A percentile compares a stretch with the other conserved stretches of the same genome.
Conservation (phyloP, 129 eudicot genomes). For the Calendula officinalis region DNA sequence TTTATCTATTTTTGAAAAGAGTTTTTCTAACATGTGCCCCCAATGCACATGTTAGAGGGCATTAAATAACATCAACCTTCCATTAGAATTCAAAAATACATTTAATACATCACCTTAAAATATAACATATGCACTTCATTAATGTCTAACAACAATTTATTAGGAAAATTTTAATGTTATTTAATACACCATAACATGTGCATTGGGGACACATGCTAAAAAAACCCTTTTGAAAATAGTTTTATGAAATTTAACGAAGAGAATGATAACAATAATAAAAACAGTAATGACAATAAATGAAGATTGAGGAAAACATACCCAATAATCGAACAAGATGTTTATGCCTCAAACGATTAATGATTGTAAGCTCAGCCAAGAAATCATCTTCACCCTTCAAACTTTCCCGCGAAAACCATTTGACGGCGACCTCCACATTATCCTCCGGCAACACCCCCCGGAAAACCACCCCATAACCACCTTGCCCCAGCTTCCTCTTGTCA, state of each 20-base stretch:
- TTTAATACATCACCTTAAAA: too few species aligned
- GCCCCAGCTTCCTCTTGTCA: conserved; percentile 70
- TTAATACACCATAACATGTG: too few species aligned
- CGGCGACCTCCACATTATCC: conserved; percentile 72
- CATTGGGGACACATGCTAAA: too few species aligned
- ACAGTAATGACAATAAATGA: background rate
- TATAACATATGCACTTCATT: too few species aligned
- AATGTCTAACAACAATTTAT: too few species aligned
- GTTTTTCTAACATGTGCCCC: too few species aligned
- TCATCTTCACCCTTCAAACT: conserved; percentile 78
- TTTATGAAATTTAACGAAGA: background rate
- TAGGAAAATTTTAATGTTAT: too few species aligned
- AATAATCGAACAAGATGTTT: conserved; percentile 79
- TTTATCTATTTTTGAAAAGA: too few species aligned
- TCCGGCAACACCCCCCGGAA: conserved; percentile 55
- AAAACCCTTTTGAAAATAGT: too few species aligned
- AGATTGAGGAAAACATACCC: conserved; percentile 40
- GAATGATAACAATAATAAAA: background rate
- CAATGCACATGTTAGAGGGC: too few species aligned
- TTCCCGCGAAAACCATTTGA: conserved; percentile 73
- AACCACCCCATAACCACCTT: conserved; percentile 89
- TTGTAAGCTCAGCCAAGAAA: conserved; percentile 90
- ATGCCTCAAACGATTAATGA: conserved; percentile 87
- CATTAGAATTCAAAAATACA: too few species aligned
- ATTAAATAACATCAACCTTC: too few species aligned